These are phyloP conservation scores for Yamadazyma kanchanaburiensis DNA, from an alignment of 1,139 yeast genomes.

Conservation along the genomic window DNA sequence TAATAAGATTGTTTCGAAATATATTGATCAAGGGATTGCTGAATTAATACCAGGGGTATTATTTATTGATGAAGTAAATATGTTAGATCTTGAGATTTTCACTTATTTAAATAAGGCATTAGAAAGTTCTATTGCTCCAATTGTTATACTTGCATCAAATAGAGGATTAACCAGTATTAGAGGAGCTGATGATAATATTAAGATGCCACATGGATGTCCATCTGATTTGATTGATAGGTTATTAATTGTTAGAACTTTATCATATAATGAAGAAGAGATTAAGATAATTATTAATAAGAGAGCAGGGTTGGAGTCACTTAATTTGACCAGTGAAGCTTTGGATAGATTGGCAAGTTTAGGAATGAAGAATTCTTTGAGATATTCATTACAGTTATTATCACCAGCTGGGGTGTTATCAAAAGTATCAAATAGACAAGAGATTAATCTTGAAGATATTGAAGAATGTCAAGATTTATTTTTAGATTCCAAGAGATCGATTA, in stretches of 20 bases:
- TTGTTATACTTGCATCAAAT: slow-evolving; percentile 92
- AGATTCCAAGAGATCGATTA: slow-evolving; percentile 85
- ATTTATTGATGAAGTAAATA: slow-evolving; percentile 96
- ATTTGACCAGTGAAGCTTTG: slow-evolving; percentile 63
- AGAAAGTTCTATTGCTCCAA: slow-evolving; percentile 89
- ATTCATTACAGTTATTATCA: slow-evolving; percentile 84
- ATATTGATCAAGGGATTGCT: slow-evolving; percentile 97
- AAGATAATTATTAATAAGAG: slow-evolving; percentile 79
- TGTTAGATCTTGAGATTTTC: slow-evolving; percentile 95
- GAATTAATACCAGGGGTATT: slow-evolving; percentile 97
- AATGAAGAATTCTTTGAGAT: slow-evolving; percentile 74
- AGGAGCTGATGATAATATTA: slow-evolving; percentile 78
- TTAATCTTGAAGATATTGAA: slow-evolving; percentile 69
- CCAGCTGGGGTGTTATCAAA: slow-evolving; percentile 86
- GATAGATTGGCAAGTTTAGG: slow-evolving; percentile 73
- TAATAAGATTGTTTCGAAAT: slow-evolving; percentile 91
- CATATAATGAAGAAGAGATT: slow-evolving; percentile 82
- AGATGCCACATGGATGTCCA: slow-evolving; percentile 96
- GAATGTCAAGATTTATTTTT: slow-evolving; percentile 84
- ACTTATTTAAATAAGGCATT: slow-evolving; percentile 91
- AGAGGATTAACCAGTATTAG: slow-evolving; percentile 89
- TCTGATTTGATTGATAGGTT: slow-evolving; percentile 90
- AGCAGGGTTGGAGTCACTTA: slow-evolving; percentile 69
- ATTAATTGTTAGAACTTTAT: slow-evolving; percentile 85
- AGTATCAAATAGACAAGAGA: slow-evolving; percentile 69